Base-by-base conservation (phyloP, 2,329 filamentous ascomycete genomes). In the Ambrosiella xylebori region DNA sequence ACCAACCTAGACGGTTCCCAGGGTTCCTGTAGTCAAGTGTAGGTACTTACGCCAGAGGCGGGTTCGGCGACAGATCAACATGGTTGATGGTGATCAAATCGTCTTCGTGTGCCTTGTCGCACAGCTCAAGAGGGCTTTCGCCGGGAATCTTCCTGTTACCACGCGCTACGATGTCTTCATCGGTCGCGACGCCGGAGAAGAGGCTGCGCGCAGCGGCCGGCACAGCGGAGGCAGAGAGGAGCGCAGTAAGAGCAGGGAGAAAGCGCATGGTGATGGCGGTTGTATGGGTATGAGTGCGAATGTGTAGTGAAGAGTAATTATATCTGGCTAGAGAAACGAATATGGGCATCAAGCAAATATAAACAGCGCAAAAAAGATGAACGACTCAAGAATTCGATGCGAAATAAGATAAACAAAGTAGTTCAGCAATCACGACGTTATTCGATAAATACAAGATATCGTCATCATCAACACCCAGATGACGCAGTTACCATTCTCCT, bases 61-160 rank as follows among this genome's bases (percentile, higher is more conserved):
- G 93, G 71, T 96, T 97, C 12, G 93, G 93, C 40, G 71, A 67
- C 59, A 98, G 72, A 65, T 96, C 83, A 59, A 97, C 88, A 52
- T 79, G 79, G 63, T 89, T 75, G 65, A 98, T 89, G 49, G 74
- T 72, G 64, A 96, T 74, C 59, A 90, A 78, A 68, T 96, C 82
- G 56, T 80, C 70, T 59, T 87, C 86, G 45, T 51, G 15, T 62
- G 86, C 77, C 60, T 74, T 72, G 63, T 70, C 65, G 69, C 93
- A 98, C 72, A 86, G 87, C 66, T 81, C 74, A 61, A 98, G 77
- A 37, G 93, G 91, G 67, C 91, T 95, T 55, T 91, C 76, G 68
- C 93, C 90, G 0, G 87, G 84, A 13, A 96, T 85, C 63, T 82
- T 78, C 69, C 79, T 74, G 51, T 79, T 71, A 35, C 74, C 73